phyloP scores from a whole-genome alignment of 2,329 filamentous ascomycete species.

The Sporothrix euskadiensis region DNA sequence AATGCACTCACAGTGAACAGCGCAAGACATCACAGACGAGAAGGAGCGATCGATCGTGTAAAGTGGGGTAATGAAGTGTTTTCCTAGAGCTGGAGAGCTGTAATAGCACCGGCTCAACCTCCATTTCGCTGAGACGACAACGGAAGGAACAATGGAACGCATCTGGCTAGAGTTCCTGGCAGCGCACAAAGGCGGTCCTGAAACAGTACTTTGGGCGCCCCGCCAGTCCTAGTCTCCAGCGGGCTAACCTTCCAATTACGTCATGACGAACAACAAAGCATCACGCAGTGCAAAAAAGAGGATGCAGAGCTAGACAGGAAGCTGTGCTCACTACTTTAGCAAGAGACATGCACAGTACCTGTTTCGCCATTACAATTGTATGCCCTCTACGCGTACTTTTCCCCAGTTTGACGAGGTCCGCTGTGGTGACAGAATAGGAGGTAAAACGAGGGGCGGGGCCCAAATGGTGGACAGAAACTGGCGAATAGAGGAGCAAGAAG shows the following conservation, averaged over 20 bases:
- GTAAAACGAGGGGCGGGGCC: slow-evolving; percentile 19
- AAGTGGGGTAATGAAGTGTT: background rate
- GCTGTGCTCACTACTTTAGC: background rate
- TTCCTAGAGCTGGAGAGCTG: too few species aligned
- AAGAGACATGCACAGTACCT: background rate
- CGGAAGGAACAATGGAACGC: slow-evolving; percentile 5
- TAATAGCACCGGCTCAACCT: background rate
- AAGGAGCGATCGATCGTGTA: background rate
- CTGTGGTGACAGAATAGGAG: slow-evolving; percentile 10
- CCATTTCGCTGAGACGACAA: too few species aligned
- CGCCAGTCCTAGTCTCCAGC: background rate
- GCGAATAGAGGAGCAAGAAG: slow-evolving; percentile 21
- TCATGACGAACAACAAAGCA: slow-evolving; percentile 22
- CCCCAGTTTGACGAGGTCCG: background rate
- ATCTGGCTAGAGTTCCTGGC: background rate
- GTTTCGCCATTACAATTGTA: background rate
- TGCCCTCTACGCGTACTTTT: background rate
- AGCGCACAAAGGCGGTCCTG: background rate
- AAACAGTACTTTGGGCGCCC: background rate
- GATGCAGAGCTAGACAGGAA: background rate
- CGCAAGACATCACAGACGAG: background rate
- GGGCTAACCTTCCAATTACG: slow-evolving; percentile 17
- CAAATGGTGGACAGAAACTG: background rate
- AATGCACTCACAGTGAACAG: background rate
- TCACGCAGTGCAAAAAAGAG: background rate